Conservation (phyloP, 2,329 filamentous ascomycete genomes). For the Fusarium dimerum region DNA sequence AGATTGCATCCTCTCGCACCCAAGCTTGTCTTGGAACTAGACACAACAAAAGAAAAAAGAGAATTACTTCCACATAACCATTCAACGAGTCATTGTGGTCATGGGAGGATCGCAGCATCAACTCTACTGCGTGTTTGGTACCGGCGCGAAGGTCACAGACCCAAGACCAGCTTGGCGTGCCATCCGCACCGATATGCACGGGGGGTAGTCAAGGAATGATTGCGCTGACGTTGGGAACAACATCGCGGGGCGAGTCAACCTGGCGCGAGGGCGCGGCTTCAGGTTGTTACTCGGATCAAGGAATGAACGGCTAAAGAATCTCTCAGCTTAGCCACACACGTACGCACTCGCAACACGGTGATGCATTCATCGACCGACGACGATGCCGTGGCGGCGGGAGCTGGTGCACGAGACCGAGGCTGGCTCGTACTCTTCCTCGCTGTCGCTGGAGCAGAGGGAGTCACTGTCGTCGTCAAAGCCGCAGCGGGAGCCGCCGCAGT, state of each 20-base stretch:
- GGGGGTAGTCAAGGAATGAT: conserved; percentile 29
- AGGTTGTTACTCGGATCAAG: conserved; percentile 27
- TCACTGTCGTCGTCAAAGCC: conserved; percentile 73
- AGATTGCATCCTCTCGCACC: conserved; percentile 4
- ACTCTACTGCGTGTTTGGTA: conserved; percentile 44
- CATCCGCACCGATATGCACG: conserved; percentile 32
- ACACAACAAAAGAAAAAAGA: conserved; percentile 33
- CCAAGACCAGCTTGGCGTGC: conserved; percentile 49
- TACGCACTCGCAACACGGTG: conserved; percentile 23
- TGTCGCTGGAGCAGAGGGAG: conserved; percentile 66
- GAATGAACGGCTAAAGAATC: conserved; percentile 38
- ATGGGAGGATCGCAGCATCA: conserved; percentile 55
- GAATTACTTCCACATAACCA: conserved; percentile 30
- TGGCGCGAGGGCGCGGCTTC: conserved; percentile 30
- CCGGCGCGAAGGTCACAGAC: conserved; percentile 22
- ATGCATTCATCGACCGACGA: conserved; percentile 46
- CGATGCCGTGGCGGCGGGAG: conserved; percentile 65
- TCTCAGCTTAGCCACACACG: conserved; percentile 25
- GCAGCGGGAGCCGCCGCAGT: conserved; percentile 88
- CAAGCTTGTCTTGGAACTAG: conserved; percentile 31
- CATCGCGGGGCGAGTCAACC: conserved; percentile 31
- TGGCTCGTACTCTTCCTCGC: conserved; percentile 59
- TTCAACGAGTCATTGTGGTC: conserved; percentile 27
- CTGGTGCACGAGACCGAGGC: conserved; percentile 44
- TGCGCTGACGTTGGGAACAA: conserved; percentile 34